Evolutionary conservation across 2,329 filamentous ascomycete genomes (phyloP), one percentile per base, ranked within the genome.

Genomic region (Didymella pinodella): DNA sequence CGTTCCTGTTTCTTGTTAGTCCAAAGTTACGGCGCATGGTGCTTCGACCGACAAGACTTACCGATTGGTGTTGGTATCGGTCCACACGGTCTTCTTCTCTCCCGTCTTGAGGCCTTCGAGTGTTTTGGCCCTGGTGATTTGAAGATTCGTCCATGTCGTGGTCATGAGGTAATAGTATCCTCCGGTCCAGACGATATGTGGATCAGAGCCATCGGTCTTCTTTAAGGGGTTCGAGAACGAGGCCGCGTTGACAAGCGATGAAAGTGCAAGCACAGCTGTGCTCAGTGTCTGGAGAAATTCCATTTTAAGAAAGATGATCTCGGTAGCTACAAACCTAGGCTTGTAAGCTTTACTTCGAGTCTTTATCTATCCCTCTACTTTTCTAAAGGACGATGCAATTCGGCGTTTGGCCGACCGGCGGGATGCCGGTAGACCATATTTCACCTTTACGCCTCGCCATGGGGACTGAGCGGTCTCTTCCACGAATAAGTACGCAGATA

Each of bases 91-190:
- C 62, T 84, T 85, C 20, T 78, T 81, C 36, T 81, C 77, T 0
- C 80, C 83, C 0, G 78, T 82, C 75, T 85, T 85, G n/a, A 88
- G 71, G 0, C 84, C 84, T 31, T 82, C 80, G 5, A 88, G 72
- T 0, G 84, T 87, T 10, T 75, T 83, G 0, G 85, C 80, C 0
- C 83, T 78, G 0, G 83, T 80, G n/a, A 88, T 79, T 61, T 84
- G 77, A 12, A 88, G 75, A 60, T 87, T 77, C 1, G 75, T 81
- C 83, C 83, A 87, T 26, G 83, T 83, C 0, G 84, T 86, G 0
- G 83, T 83, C 63, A 85, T 80, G 28, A 87, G 75, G 61, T 86
- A 86, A 72, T 86, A 87, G 63, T 83, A 86, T 0, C 83, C 84
- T 11, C 79, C 81, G 0, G 77, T 78, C 53, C 80, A 86, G 0